Evolutionary conservation across 129 eudicot species (phyloP), one percentile per base, ranked within the genome.

Genomic region (Chrysanthemum seticuspe): DNA sequence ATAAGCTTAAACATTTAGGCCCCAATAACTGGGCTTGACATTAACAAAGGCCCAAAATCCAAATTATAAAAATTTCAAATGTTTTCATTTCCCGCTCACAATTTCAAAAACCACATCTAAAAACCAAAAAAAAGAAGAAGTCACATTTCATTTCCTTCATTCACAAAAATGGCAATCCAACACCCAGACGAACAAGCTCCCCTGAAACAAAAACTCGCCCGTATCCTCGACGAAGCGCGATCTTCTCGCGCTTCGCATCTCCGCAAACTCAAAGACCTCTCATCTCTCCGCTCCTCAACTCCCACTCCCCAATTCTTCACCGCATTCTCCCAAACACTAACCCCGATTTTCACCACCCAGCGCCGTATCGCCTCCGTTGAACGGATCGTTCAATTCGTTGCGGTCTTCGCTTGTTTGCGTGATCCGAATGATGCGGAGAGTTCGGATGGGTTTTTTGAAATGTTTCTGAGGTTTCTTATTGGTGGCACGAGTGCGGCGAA

Each of bases 181-280:
- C 16, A 67, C 10, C 71, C 73, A 9, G 85, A 86, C 44, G 75
- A 76, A 75, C 79, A 82, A 68, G 74, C 61, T 13, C 82, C 82
- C 50, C 44, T 87, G 59, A 80, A 70, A 23, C 77, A 73, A 34
- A 90, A 83, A 63, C 84, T 95, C 10, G 87, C 82, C 3, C 78
- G 27, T 56, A 54, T 91, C 21, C 54, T 95, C 4, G 91, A 91
- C 36, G 99, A 95, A 9, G 84, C 82, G 80, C 82, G 80, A 58
- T 74, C 77, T 16, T 95, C 97, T 3, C 70, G 88, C 58, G 99
- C 99, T 53, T 84, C 88, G 2, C 99, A 95, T 83, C 78, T 75
- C 19, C 85, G 99, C 23, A 95, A 95, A 79, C 92, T 95, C 72
- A 95, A 91, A 79, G 97, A 91, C 10, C 89, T 94, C 14, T 77